Evolutionary conservation across 177 flowering plant species (phyloP), one percentile per base, ranked within the genome.

Genomic region (Vitis hybrid): DNA sequence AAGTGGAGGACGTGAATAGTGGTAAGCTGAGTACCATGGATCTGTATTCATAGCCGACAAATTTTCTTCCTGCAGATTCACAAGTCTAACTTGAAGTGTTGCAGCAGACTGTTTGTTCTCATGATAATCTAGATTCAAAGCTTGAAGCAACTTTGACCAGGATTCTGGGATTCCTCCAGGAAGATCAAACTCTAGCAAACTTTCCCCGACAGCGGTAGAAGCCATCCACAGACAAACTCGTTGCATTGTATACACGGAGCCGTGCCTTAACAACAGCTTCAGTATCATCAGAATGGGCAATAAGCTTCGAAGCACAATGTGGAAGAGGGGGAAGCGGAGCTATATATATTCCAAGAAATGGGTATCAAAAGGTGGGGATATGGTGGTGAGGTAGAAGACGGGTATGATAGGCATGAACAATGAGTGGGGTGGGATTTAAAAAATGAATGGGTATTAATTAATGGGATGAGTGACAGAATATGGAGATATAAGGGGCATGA

Each of bases 131-230:
- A 94, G 92, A 75, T 92, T 84, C 64, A 94, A 81, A 62, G 91
- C 95, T 58, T 81, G 86, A 70, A 94, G 86, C 73, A 94, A 76
- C 85, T 89, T 91, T 32, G 95, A 95, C 97, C 98, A 94, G 17
- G 97, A 92, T 77, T 91, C 95, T 1, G 97, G 97, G 75, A 94
- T 94, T 62, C 98, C 97, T 76, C 97, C 98, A 1, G 98, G 98
- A 17, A 94, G 88, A 69, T 90, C 86, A 76, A 92, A 94, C 78
- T 94, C 97, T 71, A 94, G 35, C 69, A 20, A 94, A 67, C 75
- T 87, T 92, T 18, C 97, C 98, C 21, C 87, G 86, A 32, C 74
- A 68, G 59, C 90, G 88, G 59, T 94, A 94, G 76, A 88, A 94
- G 20, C 79, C 97, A 76, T 94, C 98, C 58, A 94, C 85, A 8